A percentile compares a stretch with the other conserved stretches of the same genome.
Conservation (phyloP, 192 early-diverging fungal species). For the Dissophora globulifera region DNA sequence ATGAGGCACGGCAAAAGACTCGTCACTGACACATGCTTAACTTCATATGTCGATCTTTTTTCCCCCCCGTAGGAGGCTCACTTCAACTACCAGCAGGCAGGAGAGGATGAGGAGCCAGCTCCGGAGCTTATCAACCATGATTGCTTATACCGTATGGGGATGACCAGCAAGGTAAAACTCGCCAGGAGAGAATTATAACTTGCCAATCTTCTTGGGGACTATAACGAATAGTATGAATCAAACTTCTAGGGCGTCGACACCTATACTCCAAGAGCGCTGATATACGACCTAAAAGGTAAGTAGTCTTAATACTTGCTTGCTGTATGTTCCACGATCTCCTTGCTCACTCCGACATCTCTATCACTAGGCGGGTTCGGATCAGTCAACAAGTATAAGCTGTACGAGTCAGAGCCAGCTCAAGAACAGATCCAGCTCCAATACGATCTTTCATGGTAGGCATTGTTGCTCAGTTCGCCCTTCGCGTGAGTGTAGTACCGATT, state of each 20-base stretch:
- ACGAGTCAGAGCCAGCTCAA: slow-evolving; percentile 53
- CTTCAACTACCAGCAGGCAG: slow-evolving; percentile 55
- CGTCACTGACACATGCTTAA: too few species aligned
- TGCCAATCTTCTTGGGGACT: too few species aligned
- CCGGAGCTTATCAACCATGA: slow-evolving; percentile 65
- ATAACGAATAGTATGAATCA: not conserved
- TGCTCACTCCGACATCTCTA: too few species aligned
- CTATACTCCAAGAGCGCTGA: slow-evolving; percentile 80
- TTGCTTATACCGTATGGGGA: slow-evolving; percentile 66
- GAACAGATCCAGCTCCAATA: slow-evolving; percentile 53
- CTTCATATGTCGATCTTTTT: too few species aligned
- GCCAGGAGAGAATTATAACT: too few species aligned
- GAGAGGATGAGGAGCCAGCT: slow-evolving; percentile 41
- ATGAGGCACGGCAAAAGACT: too few species aligned
- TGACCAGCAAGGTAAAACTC: slow-evolving; percentile 51
- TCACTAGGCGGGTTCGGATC: slow-evolving; percentile 59
- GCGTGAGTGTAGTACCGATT: too few species aligned
- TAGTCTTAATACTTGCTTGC: not conserved
- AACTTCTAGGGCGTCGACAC: slow-evolving; percentile 67
- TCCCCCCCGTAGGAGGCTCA: slow-evolving; percentile 58
- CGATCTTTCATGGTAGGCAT: slow-evolving; percentile 54
- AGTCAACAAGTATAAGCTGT: slow-evolving; percentile 50
- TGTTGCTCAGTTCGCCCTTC: too few species aligned
- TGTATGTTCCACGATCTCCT: too few species aligned
- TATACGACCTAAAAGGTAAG: slow-evolving; percentile 83